Evolutionary conservation across 306 rosid species (phyloP), one percentile per base, ranked within the genome.

Genomic region (Ormosia semicastrata): DNA sequence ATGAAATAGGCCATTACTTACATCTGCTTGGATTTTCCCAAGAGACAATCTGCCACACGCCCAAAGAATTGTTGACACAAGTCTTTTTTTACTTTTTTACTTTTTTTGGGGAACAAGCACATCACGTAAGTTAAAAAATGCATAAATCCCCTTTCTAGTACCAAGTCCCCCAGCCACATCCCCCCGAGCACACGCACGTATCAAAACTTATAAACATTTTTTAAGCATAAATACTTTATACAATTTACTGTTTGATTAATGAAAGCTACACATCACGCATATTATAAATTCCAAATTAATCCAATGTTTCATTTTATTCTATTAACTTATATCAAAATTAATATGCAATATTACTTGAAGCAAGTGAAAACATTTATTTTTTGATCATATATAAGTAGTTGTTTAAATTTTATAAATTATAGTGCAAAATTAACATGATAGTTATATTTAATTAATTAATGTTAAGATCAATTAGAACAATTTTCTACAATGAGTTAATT

Each of bases 1-100:
- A 60, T 50, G 70, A 33, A 56, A 44, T 70, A 81, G 87, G 65
- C 72, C 54, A 81, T 67, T 76, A 52, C 53, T 69, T 71, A 11
- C 54, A 60, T 17, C 72, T 81, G 37, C 81, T 76, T 86, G 88
- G 88, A 84, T 76, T 80, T 86, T 76, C 76, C 81, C 86, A 86
- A 81, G 81, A 68, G 87, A 72, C 88, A 84, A 84, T 47, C 46
- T 68, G 71, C 82, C 85, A 81, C 50, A 85, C 80, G 44, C 52
- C 80, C 78, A 74, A 75, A 82, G 80, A 41, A 76, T 66, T 62
- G 66, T 86, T 84, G 73, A 80, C 56, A 14, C 14, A 7, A 4
- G 37, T 8, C 41, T 33, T 66, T 14, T 10, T 71, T 54, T 50
- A 0, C 7, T 9, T 62, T 13, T 40, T n/a, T n/a, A n/a, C n/a